Evolutionary conservation across 495 filamentous ascomycete species (phyloP).

Genomic region (Neurospora sublineolata): DNA sequence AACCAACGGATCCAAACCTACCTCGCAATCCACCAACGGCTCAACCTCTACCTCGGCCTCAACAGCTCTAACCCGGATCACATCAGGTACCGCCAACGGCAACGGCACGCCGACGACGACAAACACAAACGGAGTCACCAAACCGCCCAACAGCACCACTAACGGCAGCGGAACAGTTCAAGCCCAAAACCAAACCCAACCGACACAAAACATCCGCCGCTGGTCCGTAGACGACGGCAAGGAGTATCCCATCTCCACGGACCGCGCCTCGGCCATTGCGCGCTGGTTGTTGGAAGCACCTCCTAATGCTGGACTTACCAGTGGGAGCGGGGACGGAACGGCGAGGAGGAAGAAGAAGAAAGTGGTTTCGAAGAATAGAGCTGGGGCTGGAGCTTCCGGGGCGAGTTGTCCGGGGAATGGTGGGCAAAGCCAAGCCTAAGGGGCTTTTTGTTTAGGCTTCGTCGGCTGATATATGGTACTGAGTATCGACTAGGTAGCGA

Average conservation of each 20-base stretch:
- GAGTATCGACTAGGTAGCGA: no score
- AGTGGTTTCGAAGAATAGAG: not conserved
- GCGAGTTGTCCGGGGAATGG: no score
- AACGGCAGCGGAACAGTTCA: not conserved
- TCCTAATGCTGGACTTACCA: not conserved
- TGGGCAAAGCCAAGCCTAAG: no score
- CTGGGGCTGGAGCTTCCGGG: no score
- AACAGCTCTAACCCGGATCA: not conserved
- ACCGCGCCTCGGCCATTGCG: conserved; percentile 53
- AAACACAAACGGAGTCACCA: not conserved
- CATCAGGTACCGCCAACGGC: conserved; percentile 14
- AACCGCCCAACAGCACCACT: not conserved
- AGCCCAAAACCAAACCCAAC: not conserved
- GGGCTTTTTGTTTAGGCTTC: no score
- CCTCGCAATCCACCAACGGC: not conserved
- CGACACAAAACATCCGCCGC: conserved; percentile 10
- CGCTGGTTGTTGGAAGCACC: conserved; percentile 45
- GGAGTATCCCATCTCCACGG: conserved; percentile 58
- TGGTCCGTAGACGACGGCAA: conserved; percentile 55
- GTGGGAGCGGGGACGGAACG: not conserved
- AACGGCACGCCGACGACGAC: not conserved
- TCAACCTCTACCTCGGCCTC: not conserved
- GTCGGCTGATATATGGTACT: no score
- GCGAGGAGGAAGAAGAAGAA: conserved; percentile 22
- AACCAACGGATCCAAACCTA: conserved; percentile 11